phyloP scores from a whole-genome alignment of 1,284 basidiomycete genomes.

The Ustilago bromivora region DNA sequence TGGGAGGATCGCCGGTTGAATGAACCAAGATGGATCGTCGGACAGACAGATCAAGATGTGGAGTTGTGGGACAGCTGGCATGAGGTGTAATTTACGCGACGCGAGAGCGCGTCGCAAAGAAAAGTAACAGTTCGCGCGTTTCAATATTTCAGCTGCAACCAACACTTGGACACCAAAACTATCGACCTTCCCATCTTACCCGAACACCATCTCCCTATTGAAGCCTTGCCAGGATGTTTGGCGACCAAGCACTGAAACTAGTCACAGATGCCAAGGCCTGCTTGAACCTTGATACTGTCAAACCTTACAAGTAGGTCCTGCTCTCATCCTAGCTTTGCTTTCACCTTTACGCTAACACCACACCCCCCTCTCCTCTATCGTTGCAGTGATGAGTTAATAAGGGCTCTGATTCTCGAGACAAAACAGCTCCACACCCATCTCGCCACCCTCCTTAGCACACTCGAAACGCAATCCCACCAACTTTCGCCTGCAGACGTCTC shows the following conservation, averaged over 20 bases:
- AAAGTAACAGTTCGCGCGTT: constrained; percentile 14
- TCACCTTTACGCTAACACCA: neutral
- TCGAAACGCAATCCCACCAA: constrained; percentile 56
- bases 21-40: neutral
- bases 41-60: neutral
- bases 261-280: constrained; percentile 86
- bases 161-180: constrained; percentile 11
- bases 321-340: neutral
- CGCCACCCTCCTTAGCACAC: constrained; percentile 72
- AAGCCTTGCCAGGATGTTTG: constrained; percentile 71
- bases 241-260: constrained; percentile 87
- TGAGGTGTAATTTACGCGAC: constrained; percentile 13
- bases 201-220: neutral
- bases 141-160: neutral
- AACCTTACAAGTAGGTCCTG: constrained; percentile 81
- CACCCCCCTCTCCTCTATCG: neutral
- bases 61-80: neutral
- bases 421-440: constrained; percentile 79
- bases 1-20: neutral
- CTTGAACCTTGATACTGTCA: constrained; percentile 81
- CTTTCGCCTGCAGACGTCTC: constrained; percentile 68
- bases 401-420: constrained; percentile 87
- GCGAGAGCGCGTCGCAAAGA: neutral
- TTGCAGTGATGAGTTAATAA: constrained; percentile 79
- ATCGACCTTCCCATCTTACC: neutral